Conservation (phyloP, 2,329 filamentous ascomycete species). For the Pseudogymnoascus sp. region DNA sequence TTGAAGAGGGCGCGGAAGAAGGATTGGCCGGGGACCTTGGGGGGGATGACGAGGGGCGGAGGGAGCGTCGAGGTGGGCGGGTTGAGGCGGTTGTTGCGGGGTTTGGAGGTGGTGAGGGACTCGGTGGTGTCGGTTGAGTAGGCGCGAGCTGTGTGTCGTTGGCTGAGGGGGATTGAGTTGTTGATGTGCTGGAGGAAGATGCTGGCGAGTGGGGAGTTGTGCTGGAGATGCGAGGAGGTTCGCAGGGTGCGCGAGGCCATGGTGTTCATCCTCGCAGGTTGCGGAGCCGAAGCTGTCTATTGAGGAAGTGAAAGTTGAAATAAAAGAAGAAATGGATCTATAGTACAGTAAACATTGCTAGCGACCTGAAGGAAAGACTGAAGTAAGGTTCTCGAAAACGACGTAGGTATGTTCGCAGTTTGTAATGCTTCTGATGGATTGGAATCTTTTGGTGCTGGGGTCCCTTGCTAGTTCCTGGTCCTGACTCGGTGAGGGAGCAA, state of each 20-base stretch:
- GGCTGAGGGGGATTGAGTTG: constrained; percentile 32
- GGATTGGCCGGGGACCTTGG: constrained; percentile 37
- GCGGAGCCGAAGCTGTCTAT: not conserved
- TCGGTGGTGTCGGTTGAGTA: constrained; percentile 36
- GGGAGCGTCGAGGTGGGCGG: constrained; percentile 62
- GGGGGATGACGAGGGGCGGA: constrained; percentile 56
- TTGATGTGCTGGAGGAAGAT: constrained; percentile 25
- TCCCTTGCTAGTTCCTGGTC: not conserved
- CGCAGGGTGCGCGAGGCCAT: constrained; percentile 21
- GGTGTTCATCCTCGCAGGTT: constrained; percentile 9
- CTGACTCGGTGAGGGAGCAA: not conserved
- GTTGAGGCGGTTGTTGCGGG: constrained; percentile 49
- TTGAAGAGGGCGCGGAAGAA: constrained; percentile 27
- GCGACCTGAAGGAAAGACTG: not conserved
- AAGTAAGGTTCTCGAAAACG: not conserved
- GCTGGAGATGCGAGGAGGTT: constrained; percentile 15
- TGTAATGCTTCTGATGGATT: not conserved
- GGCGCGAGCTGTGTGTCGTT: constrained; percentile 33
- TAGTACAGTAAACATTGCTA: not conserved
- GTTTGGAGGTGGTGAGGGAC: constrained; percentile 16
- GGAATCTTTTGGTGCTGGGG: not conserved
- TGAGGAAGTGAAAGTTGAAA: not conserved
- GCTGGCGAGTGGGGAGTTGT: constrained; percentile 8
- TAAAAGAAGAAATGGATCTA: not conserved
- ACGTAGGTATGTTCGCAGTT: not conserved